phyloP scores from a whole-genome alignment of 176 grass and related monocot species.

The Oryza nivara region DNA sequence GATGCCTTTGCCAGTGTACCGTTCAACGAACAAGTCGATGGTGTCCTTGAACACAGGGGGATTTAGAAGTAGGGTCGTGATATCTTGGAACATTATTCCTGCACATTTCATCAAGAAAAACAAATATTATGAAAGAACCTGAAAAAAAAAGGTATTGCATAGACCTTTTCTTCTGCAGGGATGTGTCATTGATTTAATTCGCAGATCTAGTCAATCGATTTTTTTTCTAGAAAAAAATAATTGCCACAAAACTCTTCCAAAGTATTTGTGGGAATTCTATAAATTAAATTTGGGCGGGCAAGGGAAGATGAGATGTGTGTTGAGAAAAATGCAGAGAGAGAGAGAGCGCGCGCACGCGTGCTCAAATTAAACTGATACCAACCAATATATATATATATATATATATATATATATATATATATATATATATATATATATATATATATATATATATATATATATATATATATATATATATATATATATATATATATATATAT shows the following conservation, averaged over 20 bases:
- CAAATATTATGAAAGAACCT: not conserved
- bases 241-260: not conserved
- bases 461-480: too few species aligned
- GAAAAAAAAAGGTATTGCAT: too few species aligned
- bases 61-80: conserved; percentile 62
- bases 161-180: too few species aligned
- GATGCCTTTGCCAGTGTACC: conserved; percentile 55
- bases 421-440: too few species aligned
- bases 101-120: not conserved
- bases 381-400: not conserved
- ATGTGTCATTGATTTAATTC: not conserved
- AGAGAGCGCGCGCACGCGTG: too few species aligned
- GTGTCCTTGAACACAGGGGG: conserved; percentile 62
- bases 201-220: not conserved
- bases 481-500: too few species aligned
- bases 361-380: too few species aligned
- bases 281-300: not conserved
- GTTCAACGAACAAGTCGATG: conserved; percentile 65
- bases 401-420: too few species aligned
- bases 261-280: not conserved
- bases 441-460: too few species aligned
- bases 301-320: not conserved
- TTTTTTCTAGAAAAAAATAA: not conserved
- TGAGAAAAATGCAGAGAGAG: not conserved
- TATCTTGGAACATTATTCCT: conserved; percentile 84